Evolutionary conservation across 768 basidiomycete species (phyloP).

Genomic region (Hygrocybe punicea): DNA sequence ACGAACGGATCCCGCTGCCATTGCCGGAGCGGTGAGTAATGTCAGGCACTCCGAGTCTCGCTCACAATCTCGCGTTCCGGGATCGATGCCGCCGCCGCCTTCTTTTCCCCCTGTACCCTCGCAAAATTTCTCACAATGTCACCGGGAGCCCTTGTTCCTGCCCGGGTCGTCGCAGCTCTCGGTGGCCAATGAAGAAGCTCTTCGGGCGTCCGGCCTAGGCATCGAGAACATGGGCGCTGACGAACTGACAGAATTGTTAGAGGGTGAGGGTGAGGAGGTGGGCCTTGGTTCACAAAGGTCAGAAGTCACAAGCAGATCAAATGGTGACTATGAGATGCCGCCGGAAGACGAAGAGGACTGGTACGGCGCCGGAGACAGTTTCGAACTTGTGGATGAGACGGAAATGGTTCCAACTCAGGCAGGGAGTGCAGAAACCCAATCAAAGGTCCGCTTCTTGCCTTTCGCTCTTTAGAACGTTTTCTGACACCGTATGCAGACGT

Average conservation of each 20-base stretch:
- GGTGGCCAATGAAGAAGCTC: slow-evolving; percentile 46
- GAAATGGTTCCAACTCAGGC: slow-evolving; percentile 43
- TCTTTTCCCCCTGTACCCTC: slow-evolving; percentile 27
- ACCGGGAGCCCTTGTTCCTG: slow-evolving; percentile 44
- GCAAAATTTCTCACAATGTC: slow-evolving; percentile 15
- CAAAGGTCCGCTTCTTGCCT: slow-evolving; percentile 29
- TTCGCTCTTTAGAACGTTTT: not conserved
- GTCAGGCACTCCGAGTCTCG: slow-evolving; percentile 8
- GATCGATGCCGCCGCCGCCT: slow-evolving; percentile 42
- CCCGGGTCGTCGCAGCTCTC: slow-evolving; percentile 55
- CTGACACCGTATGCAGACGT: slow-evolving; percentile 29
- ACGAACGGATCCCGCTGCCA: slow-evolving; percentile 24
- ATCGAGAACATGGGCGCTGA: slow-evolving; percentile 62
- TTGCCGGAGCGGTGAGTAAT: slow-evolving; percentile 16
- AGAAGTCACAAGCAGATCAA: slow-evolving; percentile 7
- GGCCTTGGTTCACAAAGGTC: slow-evolving; percentile 26
- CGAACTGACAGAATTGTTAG: slow-evolving; percentile 45
- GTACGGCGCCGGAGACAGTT: slow-evolving; percentile 21
- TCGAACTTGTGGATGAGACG: slow-evolving; percentile 36
- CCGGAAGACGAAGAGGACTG: not conserved
- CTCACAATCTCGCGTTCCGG: slow-evolving; percentile 27
- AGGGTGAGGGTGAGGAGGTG: slow-evolving; percentile 10
- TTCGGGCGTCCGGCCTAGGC: slow-evolving; percentile 62
- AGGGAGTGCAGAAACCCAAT: slow-evolving; percentile 21
- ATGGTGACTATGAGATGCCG: slow-evolving; percentile 20